Percentiles rank a stretch among this genome's conserved stretches.
phyloP scores from a whole-genome alignment of 2,329 filamentous ascomycete species.

The Paramyrothecium roridum region DNA sequence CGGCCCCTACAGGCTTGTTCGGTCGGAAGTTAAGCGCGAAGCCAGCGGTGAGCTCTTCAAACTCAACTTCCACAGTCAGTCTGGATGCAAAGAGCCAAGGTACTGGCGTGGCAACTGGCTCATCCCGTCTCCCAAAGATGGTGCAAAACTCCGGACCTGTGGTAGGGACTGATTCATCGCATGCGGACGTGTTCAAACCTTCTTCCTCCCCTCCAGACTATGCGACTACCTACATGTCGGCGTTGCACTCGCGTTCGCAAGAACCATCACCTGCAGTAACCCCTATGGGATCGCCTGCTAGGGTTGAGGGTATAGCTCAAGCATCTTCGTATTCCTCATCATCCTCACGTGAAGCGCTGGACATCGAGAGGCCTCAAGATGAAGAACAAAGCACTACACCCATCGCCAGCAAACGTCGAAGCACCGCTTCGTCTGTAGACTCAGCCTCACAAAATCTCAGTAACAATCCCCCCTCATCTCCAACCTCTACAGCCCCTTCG shows the following conservation, averaged over 20 bases:
- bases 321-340: slow-evolving; percentile 46
- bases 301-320: slow-evolving; percentile 33
- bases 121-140: slow-evolving; percentile 30
- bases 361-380: slow-evolving; percentile 32
- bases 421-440: slow-evolving; percentile 34
- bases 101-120: slow-evolving; percentile 27
- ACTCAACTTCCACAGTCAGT: slow-evolving; percentile 44
- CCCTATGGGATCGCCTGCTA: slow-evolving; percentile 29
- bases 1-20: slow-evolving; percentile 41
- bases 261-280: slow-evolving; percentile 49
- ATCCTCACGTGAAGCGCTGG: slow-evolving; percentile 41
- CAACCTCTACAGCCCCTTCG: slow-evolving; percentile 31
- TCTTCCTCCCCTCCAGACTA: slow-evolving; percentile 55
- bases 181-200: slow-evolving; percentile 61
- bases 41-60: slow-evolving; percentile 17
- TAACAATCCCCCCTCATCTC: slow-evolving; percentile 17
- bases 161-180: slow-evolving; percentile 63
- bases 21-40: slow-evolving; percentile 44
- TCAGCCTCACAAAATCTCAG: slow-evolving; percentile 20
- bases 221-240: slow-evolving; percentile 64
- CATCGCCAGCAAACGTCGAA: slow-evolving; percentile 25
- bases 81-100: slow-evolving; percentile 42
- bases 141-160: slow-evolving; percentile 54
- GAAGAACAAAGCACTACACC: slow-evolving; percentile 23
- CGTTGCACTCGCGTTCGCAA: slow-evolving; percentile 60